These are phyloP conservation scores for Cladosporium oxysporum DNA, from an alignment of 2,329 filamentous ascomycete genomes.

Conservation along the genomic window DNA sequence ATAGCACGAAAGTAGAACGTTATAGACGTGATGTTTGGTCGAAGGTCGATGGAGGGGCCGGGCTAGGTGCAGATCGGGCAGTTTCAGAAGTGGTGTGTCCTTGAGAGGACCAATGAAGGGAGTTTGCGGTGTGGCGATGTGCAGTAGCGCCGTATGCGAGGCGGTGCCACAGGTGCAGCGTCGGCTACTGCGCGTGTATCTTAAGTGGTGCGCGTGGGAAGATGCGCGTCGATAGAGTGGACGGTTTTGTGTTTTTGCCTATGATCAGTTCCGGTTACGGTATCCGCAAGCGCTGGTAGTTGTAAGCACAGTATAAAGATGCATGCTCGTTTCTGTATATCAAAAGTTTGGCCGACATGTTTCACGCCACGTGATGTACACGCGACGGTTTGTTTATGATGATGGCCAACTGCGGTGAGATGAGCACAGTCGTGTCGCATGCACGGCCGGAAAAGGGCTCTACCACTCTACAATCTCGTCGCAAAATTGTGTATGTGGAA, in stretches of 20 bases:
- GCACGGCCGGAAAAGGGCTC: background rate
- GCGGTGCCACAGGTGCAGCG: constrained; percentile 4
- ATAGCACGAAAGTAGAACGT: constrained; percentile 37
- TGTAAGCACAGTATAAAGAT: background rate
- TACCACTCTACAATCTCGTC: background rate
- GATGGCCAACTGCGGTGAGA: background rate
- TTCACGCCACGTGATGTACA: background rate
- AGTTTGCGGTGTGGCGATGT: constrained; percentile 4
- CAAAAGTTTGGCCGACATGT: background rate
- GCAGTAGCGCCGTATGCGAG: constrained; percentile 13
- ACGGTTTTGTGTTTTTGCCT: background rate
- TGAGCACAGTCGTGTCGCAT: background rate
- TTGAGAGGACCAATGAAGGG: constrained; percentile 1
- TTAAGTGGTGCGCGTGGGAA: constrained; percentile 8
- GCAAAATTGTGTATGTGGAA: background rate
- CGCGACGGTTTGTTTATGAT: background rate
- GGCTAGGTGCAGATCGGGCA: constrained; percentile 9
- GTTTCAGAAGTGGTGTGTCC: constrained; percentile 11
- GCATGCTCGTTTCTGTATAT: background rate
- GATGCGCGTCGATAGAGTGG: background rate
- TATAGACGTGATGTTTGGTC: constrained; percentile 36
- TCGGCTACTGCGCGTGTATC: constrained; percentile 14
- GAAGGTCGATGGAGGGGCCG: constrained; percentile 24
- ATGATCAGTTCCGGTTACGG: background rate
- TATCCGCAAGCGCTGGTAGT: background rate